phyloP scores from a whole-genome alignment of 208 protist species.

The Angomonas ambiguus region DNA sequence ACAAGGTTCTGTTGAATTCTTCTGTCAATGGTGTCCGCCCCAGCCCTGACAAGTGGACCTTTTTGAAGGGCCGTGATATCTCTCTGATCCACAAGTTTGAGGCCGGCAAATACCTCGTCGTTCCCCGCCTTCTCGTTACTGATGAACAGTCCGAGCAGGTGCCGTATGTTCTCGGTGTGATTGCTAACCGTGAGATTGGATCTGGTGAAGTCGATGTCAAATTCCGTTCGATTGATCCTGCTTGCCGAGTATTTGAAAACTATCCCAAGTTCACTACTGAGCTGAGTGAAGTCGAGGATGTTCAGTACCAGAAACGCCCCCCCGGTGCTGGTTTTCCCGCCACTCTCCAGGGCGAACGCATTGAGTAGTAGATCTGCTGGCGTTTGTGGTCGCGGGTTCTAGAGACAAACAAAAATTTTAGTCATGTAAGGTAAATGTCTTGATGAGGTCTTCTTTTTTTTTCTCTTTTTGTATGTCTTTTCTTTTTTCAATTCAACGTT shows the following conservation, averaged over 20 bases:
- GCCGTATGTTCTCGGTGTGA: neutral
- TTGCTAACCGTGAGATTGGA: neutral
- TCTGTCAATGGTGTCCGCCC: constrained; percentile 56
- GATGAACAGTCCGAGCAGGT: neutral
- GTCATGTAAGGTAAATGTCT: constrained; percentile 2
- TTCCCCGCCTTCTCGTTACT: constrained; percentile 35
- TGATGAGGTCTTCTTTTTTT: constrained; percentile 15
- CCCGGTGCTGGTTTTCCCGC: constrained; percentile 49
- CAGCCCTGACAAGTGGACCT: constrained; percentile 68
- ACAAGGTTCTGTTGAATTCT: constrained; percentile 72
- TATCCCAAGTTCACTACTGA: constrained; percentile 77
- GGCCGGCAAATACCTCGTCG: constrained; percentile 56
- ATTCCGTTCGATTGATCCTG: neutral
- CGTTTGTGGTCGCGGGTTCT: too few species aligned
- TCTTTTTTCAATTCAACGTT: constrained; percentile 7
- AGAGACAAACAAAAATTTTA: neutral
- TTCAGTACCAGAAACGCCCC: constrained; percentile 64
- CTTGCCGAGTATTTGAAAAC: constrained; percentile 67
- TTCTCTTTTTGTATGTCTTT: constrained; percentile 2
- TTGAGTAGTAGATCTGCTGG: neutral
- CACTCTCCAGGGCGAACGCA: constrained; percentile 19
- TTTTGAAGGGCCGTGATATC: constrained; percentile 77
- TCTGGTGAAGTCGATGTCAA: neutral
- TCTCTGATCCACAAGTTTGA: constrained; percentile 68
- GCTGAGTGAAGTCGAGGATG: constrained; percentile 25